Percentiles rank a stretch among this genome's conserved stretches.
Conservation (phyloP, 768 basidiomycete species). For the Boletus rufocinnamomeus region DNA sequence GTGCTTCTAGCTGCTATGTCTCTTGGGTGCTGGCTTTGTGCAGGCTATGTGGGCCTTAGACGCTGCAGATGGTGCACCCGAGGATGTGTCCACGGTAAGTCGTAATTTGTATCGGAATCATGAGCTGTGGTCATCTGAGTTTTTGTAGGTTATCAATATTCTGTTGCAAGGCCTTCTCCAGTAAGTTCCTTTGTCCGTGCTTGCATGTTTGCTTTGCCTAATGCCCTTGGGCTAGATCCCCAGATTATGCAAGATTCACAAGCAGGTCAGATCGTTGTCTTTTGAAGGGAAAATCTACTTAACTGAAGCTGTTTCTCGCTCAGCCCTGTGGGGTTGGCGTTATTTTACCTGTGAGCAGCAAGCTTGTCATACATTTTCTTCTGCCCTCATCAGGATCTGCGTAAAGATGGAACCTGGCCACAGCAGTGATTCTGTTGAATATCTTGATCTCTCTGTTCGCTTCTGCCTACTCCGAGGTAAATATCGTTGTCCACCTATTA, state of each 20-base stretch:
- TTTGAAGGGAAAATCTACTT: background rate
- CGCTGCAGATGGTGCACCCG: constrained; percentile 79
- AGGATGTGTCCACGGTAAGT: constrained; percentile 51
- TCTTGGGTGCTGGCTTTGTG: constrained; percentile 81
- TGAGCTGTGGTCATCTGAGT: background rate
- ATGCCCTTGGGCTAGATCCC: constrained; percentile 46
- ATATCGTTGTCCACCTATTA: constrained; percentile 20
- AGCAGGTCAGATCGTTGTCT: constrained; percentile 39
- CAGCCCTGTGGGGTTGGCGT: constrained; percentile 58
- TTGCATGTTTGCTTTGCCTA: background rate
- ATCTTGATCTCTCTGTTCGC: constrained; percentile 95
- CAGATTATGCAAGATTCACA: constrained; percentile 62
- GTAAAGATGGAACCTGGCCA: constrained; percentile 77
- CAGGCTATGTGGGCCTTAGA: constrained; percentile 90
- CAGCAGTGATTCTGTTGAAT: constrained; percentile 85
- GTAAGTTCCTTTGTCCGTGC: constrained; percentile 38
- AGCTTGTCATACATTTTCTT: background rate
- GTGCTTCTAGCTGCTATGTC: constrained; percentile 62
- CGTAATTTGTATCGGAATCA: constrained; percentile 9
- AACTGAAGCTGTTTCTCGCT: background rate
- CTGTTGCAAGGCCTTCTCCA: constrained; percentile 82
- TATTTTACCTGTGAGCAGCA: constrained; percentile 77
- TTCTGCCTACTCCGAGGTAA: constrained; percentile 85
- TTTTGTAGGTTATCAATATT: constrained; percentile 60
- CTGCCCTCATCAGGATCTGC: constrained; percentile 1